These are phyloP conservation scores for Theileria orientalis DNA, from an alignment of 169 alveolate species.

Conservation along the genomic window DNA sequence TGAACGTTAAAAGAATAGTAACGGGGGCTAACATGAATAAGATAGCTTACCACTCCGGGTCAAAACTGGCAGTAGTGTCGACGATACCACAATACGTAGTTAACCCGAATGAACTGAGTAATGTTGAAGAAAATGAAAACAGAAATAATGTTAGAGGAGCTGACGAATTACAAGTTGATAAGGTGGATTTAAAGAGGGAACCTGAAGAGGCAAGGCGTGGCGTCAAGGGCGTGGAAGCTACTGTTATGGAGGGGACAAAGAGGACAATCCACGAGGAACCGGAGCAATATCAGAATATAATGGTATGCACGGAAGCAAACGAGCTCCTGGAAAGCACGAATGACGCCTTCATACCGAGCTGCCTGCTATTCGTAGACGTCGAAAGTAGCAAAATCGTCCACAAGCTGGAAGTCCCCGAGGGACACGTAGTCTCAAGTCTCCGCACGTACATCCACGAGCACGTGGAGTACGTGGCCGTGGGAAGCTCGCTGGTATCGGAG, in stretches of 20 bases:
- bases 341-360: conserved; percentile 11
- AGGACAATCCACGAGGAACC: background rate
- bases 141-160: background rate
- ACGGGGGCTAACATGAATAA: conserved; percentile 47
- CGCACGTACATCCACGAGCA: conserved; percentile 24
- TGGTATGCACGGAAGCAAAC: background rate
- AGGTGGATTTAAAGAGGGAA: background rate
- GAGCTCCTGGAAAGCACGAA: background rate
- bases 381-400: conserved; percentile 32
- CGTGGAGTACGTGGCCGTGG: conserved; percentile 32
- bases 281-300: background rate
- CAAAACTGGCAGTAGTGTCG: conserved; percentile 48
- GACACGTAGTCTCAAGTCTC: conserved; percentile 46
- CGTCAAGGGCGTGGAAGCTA: background rate
- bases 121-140: background rate
- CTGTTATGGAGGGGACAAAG: background rate
- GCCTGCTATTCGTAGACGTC: conserved; percentile 24
- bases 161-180: background rate
- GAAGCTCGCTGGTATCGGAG: conserved; percentile 40
- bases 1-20: conserved; percentile 46
- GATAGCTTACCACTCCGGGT: conserved; percentile 35
- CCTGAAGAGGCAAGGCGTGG: background rate
- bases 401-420: conserved; percentile 26
- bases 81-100: conserved; percentile 32
- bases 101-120: background rate